A percentile compares a stretch with the other conserved stretches of the same genome.
phyloP scores from a whole-genome alignment of 176 grass and related monocot genomes.

The Rhynchospora breviuscula region DNA sequence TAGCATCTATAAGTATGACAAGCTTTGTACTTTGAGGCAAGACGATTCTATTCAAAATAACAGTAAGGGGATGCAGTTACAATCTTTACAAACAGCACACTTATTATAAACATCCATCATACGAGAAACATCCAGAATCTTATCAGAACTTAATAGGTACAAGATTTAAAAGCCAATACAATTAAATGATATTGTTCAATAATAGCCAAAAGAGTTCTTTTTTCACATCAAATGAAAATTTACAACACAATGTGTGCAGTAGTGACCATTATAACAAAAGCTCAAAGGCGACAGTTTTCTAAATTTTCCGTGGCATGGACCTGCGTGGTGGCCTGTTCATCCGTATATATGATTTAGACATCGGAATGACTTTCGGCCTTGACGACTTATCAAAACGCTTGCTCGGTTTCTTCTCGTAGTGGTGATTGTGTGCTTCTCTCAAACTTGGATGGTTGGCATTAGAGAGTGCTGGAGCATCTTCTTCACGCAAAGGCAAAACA shows the following conservation, averaged over 20 bases:
- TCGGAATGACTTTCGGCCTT: conserved; percentile 5
- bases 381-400: neutral
- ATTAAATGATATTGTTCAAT: no score
- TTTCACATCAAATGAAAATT: no score
- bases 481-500: neutral
- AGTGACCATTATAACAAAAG: neutral
- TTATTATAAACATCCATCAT: no score
- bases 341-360: conserved; percentile 4
- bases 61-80: neutral
- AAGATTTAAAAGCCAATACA: no score
- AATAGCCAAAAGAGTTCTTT: no score
- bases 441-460: neutral
- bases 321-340: conserved; percentile 13
- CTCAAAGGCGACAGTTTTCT: no score
- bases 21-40: no score
- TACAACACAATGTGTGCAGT: neutral
- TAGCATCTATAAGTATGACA: no score
- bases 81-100: neutral
- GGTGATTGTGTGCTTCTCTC: neutral
- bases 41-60: no score
- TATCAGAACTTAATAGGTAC: no score
- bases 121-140: no score
- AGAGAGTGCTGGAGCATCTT: neutral
- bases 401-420: neutral
- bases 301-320: conserved; percentile 6